Evolutionary conservation across 768 basidiomycete species (phyloP).

Genomic region (Amanita jacksonii): DNA sequence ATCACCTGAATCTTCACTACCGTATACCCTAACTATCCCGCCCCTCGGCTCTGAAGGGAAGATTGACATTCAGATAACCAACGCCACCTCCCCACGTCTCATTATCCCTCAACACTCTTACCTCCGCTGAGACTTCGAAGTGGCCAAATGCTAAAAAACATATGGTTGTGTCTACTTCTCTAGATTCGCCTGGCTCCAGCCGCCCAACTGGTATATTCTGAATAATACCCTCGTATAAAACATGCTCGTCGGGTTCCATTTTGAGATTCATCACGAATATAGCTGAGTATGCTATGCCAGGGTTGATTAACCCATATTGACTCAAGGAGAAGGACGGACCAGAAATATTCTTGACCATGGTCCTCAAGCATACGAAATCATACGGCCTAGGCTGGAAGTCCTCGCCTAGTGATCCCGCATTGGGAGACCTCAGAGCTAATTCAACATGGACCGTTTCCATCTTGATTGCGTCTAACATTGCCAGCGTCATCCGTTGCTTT

Average conservation of each 20-base stretch:
- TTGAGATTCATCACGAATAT: conserved; percentile 45
- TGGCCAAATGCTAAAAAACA: conserved; percentile 67
- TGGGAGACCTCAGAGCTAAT: conserved; percentile 34
- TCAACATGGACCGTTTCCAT: conserved; percentile 55
- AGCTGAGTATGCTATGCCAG: conserved; percentile 35
- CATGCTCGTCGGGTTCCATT: conserved; percentile 50
- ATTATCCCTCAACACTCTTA: conserved; percentile 15
- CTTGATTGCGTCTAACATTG: conserved; percentile 72
- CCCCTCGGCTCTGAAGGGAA: conserved; percentile 15
- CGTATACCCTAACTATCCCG: too few species aligned
- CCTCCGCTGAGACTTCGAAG: conserved; percentile 45
- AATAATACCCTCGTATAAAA: conserved; percentile 61
- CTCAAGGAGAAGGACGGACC: conserved; percentile 33
- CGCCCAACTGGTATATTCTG: conserved; percentile 54
- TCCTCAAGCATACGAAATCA: conserved; percentile 53
- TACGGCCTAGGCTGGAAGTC: conserved; percentile 38
- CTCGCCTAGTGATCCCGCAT: conserved; percentile 15
- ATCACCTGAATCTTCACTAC: neutral
- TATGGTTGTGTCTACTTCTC: conserved; percentile 43
- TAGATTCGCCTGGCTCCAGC: conserved; percentile 45
- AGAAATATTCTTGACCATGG: conserved; percentile 53
- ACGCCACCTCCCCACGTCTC: conserved; percentile 25
- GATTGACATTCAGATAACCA: conserved; percentile 31
- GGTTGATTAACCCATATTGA: neutral
- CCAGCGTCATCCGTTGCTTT: conserved; percentile 63